Evolutionary conservation across 352 stramenopile genomes (phyloP).

Genomic region (Elongisporangium anandrum): DNA sequence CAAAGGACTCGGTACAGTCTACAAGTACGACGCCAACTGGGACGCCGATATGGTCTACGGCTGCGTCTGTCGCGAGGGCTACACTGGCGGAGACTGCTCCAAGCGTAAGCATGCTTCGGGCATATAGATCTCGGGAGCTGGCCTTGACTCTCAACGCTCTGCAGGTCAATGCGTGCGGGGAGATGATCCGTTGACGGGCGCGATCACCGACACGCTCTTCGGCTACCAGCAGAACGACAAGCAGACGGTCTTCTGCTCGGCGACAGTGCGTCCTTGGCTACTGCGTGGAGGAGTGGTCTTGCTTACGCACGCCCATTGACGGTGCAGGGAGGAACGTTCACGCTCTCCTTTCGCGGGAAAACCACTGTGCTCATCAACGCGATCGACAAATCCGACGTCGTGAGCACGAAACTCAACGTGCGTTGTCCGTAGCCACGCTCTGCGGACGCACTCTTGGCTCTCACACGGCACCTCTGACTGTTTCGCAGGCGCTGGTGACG

Average conservation of each 20-base stretch:
- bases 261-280: conserved; percentile 33
- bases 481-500: conserved; percentile 45
- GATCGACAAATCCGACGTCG: conserved; percentile 48
- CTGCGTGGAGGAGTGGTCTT: neutral
- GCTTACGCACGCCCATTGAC: neutral
- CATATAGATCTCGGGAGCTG: neutral
- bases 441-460: no score
- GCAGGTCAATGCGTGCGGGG: conserved; percentile 47
- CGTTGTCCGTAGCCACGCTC: no score
- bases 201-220: conserved; percentile 52
- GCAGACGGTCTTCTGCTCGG: conserved; percentile 59
- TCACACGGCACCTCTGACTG: neutral
- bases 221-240: conserved; percentile 82
- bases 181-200: conserved; percentile 72
- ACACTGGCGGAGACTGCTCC: conserved; percentile 83
- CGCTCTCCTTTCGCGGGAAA: conserved; percentile 52
- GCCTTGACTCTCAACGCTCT: neutral
- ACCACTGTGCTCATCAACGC: conserved; percentile 68
- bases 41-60: conserved; percentile 87
- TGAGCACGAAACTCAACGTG: conserved; percentile 70
- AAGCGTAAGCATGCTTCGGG: conserved; percentile 25
- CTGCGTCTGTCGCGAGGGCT: conserved; percentile 85
- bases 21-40: conserved; percentile 64
- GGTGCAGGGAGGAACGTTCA: conserved; percentile 57
- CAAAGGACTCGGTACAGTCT: conserved; percentile 32